Conservation (phyloP, 2,329 filamentous ascomycete genomes). For the Aspergillus ibericus region DNA sequence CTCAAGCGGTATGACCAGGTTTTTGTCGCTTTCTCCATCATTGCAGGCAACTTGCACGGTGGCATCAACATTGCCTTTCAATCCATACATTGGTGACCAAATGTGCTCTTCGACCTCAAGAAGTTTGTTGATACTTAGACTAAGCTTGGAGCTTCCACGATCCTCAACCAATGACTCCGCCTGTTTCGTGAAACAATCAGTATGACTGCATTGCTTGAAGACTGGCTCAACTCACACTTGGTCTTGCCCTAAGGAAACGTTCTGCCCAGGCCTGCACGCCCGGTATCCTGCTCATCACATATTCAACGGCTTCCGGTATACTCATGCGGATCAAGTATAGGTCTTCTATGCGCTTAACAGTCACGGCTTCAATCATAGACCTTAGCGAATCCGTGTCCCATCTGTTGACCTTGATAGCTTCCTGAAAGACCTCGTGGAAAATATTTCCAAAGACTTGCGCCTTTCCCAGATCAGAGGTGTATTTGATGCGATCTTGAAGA, state of each 20-base stretch:
- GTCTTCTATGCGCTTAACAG: constrained; percentile 80
- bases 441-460: constrained; percentile 90
- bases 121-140: constrained; percentile 86
- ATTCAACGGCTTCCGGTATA: constrained; percentile 69
- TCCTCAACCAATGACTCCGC: constrained; percentile 73
- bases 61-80: constrained; percentile 97
- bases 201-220: background rate
- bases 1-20: constrained; percentile 86
- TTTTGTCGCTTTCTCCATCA: constrained; percentile 65
- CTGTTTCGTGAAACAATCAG: constrained; percentile 35
- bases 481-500: constrained; percentile 91
- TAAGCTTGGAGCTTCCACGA: constrained; percentile 71
- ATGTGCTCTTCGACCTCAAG: constrained; percentile 97
- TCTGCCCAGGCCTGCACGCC: constrained; percentile 82
- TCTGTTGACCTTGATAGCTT: constrained; percentile 76
- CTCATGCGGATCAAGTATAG: constrained; percentile 83
- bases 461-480: constrained; percentile 74
- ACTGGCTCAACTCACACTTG: constrained; percentile 55
- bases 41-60: constrained; percentile 85
- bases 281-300: constrained; percentile 79
- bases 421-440: constrained; percentile 92
- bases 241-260: constrained; percentile 71
- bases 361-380: constrained; percentile 64
- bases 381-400: constrained; percentile 73
- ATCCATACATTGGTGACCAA: constrained; percentile 95